Evolutionary conservation across 176 grass and related monocot species (phyloP).

Genomic region (Eragrostis curvula): DNA sequence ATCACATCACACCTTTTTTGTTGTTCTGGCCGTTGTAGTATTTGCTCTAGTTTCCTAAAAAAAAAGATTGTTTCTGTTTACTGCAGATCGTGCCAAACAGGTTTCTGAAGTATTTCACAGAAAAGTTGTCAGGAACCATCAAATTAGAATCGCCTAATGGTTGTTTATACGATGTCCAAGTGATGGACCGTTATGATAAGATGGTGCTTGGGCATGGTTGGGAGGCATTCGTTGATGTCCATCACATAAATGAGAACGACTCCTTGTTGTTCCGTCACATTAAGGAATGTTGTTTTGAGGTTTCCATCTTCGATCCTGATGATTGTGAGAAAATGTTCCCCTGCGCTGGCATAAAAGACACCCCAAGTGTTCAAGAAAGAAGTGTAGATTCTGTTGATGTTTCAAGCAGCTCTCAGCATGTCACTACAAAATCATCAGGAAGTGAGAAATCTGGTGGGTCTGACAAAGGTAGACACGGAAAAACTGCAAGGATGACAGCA

Average conservation of each 20-base stretch:
- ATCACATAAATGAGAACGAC: constrained; percentile 44
- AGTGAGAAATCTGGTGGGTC: not conserved
- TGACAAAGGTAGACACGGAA: too few relatives aligned
- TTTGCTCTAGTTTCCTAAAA: not conserved
- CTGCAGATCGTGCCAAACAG: constrained; percentile 49
- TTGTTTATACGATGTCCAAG: constrained; percentile 30
- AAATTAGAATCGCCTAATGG: constrained; percentile 43
- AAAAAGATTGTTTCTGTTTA: not conserved
- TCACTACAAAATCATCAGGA: not conserved
- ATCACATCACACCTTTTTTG: not conserved
- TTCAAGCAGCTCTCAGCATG: not conserved
- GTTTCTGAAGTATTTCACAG: constrained; percentile 41
- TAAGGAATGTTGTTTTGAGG: constrained; percentile 36
- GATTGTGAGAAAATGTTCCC: constrained; percentile 39
- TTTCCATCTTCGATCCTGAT: constrained; percentile 40
- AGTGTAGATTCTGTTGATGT: not conserved
- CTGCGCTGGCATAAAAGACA: constrained; percentile 27
- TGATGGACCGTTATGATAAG: constrained; percentile 10
- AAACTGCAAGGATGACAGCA: too few relatives aligned
- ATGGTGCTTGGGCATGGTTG: constrained; percentile 48
- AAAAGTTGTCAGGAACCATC: constrained; percentile 31
- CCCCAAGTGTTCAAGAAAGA: not conserved
- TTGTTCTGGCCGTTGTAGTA: not conserved
- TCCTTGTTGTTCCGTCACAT: constrained; percentile 44
- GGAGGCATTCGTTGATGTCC: constrained; percentile 37